A percentile compares a stretch with the other conserved stretches of the same genome.
Conservation (phyloP, 208 protist genomes). For the Herpetomonas tarakana region DNA sequence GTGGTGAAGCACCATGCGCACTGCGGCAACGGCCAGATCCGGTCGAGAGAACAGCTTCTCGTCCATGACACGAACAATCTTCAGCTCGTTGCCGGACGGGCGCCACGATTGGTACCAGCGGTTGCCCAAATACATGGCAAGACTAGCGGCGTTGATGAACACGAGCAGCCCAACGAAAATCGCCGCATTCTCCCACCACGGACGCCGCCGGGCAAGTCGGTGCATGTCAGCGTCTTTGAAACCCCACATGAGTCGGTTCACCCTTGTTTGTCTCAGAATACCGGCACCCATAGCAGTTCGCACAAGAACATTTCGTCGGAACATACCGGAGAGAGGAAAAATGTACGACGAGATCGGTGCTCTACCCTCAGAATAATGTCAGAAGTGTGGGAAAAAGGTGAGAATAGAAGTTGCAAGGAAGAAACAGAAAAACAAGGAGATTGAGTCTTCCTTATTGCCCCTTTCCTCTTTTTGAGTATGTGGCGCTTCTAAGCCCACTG, state of each 20-base stretch:
- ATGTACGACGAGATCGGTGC: too few relatives aligned
- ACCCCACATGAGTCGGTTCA: slow-evolving; percentile 40
- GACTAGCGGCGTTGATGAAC: slow-evolving; percentile 63
- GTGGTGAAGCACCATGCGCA: slow-evolving; percentile 80
- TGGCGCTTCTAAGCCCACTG: too few relatives aligned
- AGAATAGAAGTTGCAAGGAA: slow-evolving; percentile 2
- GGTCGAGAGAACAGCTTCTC: slow-evolving; percentile 69
- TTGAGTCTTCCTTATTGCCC: too few relatives aligned
- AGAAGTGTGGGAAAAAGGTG: slow-evolving; percentile 6
- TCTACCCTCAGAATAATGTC: too few relatives aligned
- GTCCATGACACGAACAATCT: slow-evolving; percentile 52
- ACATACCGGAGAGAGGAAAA: slow-evolving; percentile 16
- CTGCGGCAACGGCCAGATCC: slow-evolving; percentile 72
- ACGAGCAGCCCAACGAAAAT: slow-evolving; percentile 65
- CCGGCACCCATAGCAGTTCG: slow-evolving; percentile 9
- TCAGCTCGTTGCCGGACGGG: slow-evolving; percentile 66
- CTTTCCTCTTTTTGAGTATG: too few relatives aligned
- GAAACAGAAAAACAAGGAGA: too few relatives aligned
- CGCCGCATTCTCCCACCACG: slow-evolving; percentile 82
- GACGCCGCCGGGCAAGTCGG: slow-evolving; percentile 65
- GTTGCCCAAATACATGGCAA: slow-evolving; percentile 58
- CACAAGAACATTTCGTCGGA: slow-evolving; percentile 16
- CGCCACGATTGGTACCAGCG: slow-evolving; percentile 68
- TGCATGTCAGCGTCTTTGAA: slow-evolving; percentile 65
- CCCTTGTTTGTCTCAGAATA: slow-evolving; percentile 11